These are phyloP conservation scores for Chaetomiaceae sp. DNA, from an alignment of 2,329 filamentous ascomycete genomes.

Conservation along the genomic window DNA sequence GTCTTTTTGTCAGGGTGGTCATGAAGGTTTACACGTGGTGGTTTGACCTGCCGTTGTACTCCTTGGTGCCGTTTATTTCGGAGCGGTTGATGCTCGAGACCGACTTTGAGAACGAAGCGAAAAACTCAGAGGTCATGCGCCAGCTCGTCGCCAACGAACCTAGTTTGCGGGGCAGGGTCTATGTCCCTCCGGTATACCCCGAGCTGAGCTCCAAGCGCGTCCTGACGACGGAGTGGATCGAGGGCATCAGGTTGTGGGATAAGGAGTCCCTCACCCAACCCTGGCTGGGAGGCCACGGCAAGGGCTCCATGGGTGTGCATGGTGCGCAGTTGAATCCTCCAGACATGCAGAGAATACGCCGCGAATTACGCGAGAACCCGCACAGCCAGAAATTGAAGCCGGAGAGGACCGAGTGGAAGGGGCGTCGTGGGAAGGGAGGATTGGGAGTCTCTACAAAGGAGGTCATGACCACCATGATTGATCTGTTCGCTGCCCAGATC, in stretches of 20 bases:
- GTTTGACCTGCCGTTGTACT: constrained; percentile 92
- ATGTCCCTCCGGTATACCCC: constrained; percentile 78
- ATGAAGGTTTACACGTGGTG: constrained; percentile 76
- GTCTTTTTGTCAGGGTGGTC: constrained; percentile 54
- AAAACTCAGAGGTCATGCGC: constrained; percentile 82
- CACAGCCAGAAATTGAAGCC: constrained; percentile 66
- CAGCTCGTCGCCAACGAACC: constrained; percentile 70
- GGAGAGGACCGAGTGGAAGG: constrained; percentile 72
- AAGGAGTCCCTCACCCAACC: constrained; percentile 70
- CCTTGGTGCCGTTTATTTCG: constrained; percentile 84
- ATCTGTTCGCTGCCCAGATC: constrained; percentile 95
- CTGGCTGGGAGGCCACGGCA: constrained; percentile 74
- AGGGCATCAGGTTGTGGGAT: constrained; percentile 89
- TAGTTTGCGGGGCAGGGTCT: constrained; percentile 72
- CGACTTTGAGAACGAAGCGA: constrained; percentile 87
- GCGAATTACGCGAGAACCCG: constrained; percentile 46
- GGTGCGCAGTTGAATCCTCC: constrained; percentile 56
- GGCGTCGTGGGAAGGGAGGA: constrained; percentile 66
- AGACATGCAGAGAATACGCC: constrained; percentile 42
- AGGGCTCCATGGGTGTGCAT: constrained; percentile 72
- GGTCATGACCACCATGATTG: constrained; percentile 95
- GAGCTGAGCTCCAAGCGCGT: constrained; percentile 79
- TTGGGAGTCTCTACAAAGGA: constrained; percentile 77
- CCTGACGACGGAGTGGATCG: constrained; percentile 96
- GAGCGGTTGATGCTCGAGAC: constrained; percentile 91